phyloP scores from a whole-genome alignment of 768 basidiomycete genomes.

The Serendipita sp. region DNA sequence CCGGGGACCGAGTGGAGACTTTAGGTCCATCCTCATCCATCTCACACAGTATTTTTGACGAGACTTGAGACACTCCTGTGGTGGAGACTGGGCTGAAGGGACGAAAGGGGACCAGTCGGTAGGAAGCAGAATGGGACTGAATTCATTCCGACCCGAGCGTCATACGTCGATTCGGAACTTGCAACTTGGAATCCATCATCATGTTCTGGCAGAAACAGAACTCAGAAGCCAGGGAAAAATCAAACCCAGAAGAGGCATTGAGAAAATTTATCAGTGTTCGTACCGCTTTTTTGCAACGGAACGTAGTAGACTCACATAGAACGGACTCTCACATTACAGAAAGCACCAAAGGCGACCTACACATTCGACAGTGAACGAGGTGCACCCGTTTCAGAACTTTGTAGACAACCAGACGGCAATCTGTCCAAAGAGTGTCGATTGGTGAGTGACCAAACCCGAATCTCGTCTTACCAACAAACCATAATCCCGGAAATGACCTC shows the following conservation, averaged over 20 bases:
- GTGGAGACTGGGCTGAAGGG: too few relatives aligned
- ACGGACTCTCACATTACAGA: slow-evolving; percentile 6
- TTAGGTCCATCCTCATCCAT: background rate
- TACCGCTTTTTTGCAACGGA: background rate
- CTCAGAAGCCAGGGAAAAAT: background rate
- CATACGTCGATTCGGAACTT: too few relatives aligned
- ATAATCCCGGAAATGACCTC: background rate
- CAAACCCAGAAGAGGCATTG: background rate
- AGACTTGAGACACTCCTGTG: background rate
- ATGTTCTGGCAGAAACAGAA: background rate
- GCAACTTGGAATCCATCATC: too few relatives aligned
- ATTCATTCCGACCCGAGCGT: too few relatives aligned
- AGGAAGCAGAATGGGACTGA: too few relatives aligned
- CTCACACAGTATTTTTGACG: background rate
- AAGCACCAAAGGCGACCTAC: slow-evolving; percentile 23
- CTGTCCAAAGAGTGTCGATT: slow-evolving; percentile 37
- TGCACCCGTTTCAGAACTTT: slow-evolving; percentile 42
- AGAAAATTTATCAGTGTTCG: background rate
- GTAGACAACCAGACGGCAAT: slow-evolving; percentile 26
- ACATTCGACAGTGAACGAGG: slow-evolving; percentile 48
- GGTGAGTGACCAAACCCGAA: slow-evolving; percentile 22
- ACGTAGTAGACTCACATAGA: too few relatives aligned
- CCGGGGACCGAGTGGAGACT: background rate
- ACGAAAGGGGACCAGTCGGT: too few relatives aligned
- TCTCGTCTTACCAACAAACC: background rate